phyloP scores from a whole-genome alignment of 176 grass and related monocot species.

The Ananas comosus region DNA sequence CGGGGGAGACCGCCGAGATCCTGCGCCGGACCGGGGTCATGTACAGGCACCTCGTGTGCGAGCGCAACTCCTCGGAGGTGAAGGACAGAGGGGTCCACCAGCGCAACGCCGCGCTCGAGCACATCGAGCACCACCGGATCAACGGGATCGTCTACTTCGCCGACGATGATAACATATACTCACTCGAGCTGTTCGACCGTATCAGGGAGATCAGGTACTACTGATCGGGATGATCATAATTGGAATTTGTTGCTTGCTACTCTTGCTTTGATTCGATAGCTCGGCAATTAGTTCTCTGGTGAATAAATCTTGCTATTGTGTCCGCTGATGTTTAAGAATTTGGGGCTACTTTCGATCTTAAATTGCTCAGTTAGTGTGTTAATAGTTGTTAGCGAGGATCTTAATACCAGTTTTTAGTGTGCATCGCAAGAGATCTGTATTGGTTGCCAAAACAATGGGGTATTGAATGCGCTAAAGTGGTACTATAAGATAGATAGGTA shows the following conservation, averaged over 20 bases:
- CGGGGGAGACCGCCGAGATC: conserved; percentile 48
- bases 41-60: conserved; percentile 66
- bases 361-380: not conserved
- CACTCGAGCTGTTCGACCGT: conserved; percentile 58
- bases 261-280: not conserved
- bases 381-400: no score
- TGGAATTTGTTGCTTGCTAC: not conserved
- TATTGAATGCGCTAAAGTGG: no score
- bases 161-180: conserved; percentile 91
- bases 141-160: conserved; percentile 91
- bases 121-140: conserved; percentile 73
- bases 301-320: not conserved
- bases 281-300: not conserved
- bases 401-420: no score
- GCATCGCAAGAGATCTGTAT: no score
- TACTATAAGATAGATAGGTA: no score
- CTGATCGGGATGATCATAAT: not conserved
- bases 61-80: conserved; percentile 18
- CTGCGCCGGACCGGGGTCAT: conserved; percentile 54
- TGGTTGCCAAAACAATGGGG: no score
- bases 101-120: conserved; percentile 71
- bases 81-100: conserved; percentile 49
- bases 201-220: conserved; percentile 71
- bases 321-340: no score
- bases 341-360: not conserved